Evolutionary conservation across 352 stramenopile species (phyloP).

Genomic region (Phytophthora lateralis): DNA sequence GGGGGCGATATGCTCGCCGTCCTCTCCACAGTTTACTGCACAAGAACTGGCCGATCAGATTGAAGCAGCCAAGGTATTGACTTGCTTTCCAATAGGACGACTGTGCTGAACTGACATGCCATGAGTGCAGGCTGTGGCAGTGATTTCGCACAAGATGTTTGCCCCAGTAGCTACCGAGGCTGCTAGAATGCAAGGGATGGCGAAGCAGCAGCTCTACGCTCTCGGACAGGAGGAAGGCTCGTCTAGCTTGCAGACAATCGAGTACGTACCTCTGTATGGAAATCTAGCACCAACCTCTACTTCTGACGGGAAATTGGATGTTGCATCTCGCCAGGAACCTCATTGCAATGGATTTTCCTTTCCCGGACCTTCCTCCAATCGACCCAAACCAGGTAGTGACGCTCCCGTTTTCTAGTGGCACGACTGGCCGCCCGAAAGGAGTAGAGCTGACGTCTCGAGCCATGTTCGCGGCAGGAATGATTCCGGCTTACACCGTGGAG

Average conservation of each 20-base stretch:
- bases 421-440: constrained; percentile 86
- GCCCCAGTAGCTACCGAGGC: constrained; percentile 19
- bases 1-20: constrained; percentile 37
- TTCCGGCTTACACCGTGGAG: constrained; percentile 54
- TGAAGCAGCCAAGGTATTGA: constrained; percentile 23
- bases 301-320: neutral
- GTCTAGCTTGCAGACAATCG: constrained; percentile 22
- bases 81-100: neutral
- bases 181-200: constrained; percentile 14
- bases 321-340: constrained; percentile 3
- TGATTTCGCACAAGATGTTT: constrained; percentile 43
- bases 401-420: constrained; percentile 93
- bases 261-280: constrained; percentile 22
- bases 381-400: constrained; percentile 23
- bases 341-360: constrained; percentile 23
- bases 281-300: neutral
- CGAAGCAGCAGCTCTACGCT: constrained; percentile 24
- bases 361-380: constrained; percentile 21
- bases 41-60: constrained; percentile 36
- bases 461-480: constrained; percentile 76
- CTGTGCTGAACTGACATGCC: neutral
- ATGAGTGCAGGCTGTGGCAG: constrained; percentile 16
- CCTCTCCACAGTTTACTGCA: constrained; percentile 33
- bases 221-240: constrained; percentile 8
- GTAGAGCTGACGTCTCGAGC: constrained; percentile 90